Evolutionary conservation across 805 yeast genomes (phyloP).

Genomic region (Candida berthetii): DNA sequence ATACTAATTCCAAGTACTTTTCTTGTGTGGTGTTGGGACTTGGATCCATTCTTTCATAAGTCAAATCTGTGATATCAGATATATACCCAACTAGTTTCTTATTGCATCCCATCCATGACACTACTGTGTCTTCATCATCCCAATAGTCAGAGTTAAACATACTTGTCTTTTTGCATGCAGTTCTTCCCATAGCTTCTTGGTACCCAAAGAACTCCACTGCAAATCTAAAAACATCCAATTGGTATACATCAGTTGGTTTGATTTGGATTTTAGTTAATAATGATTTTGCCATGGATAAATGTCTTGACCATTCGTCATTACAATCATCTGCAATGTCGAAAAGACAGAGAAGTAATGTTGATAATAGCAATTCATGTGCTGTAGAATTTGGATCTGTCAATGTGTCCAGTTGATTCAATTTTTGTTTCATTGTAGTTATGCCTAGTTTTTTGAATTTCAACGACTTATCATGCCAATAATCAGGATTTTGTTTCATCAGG

Average conservation of each 20-base stretch:
- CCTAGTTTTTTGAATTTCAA: conserved; percentile 1
- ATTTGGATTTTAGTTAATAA: neutral
- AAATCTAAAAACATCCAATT: conserved; percentile 1
- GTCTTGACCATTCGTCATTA: conserved; percentile 6
- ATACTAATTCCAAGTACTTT: neutral
- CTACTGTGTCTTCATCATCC: conserved; percentile 1
- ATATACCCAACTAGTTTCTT: conserved; percentile 2
- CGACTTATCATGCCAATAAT: conserved; percentile 3
- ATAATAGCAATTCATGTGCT: conserved; percentile 2
- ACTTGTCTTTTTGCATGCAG: conserved; percentile 4
- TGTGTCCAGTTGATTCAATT: neutral
- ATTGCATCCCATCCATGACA: conserved; percentile 7
- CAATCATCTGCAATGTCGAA: conserved; percentile 6
- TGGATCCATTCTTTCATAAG: conserved; percentile 2
- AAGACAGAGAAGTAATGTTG: conserved; percentile 5
- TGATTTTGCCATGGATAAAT: conserved; percentile 2
- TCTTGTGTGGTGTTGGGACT: neutral
- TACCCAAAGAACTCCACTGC: conserved; percentile 4
- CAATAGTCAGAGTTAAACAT: conserved; percentile 4
- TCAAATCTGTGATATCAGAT: conserved; percentile 7
- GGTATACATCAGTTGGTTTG: neutral
- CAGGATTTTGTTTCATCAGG: neutral
- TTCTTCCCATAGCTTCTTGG: conserved; percentile 8
- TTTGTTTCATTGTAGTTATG: neutral
- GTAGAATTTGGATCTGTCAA: neutral